Conservation (phyloP, 257 asterid species). For the Phtheirospermum japonicum region DNA sequence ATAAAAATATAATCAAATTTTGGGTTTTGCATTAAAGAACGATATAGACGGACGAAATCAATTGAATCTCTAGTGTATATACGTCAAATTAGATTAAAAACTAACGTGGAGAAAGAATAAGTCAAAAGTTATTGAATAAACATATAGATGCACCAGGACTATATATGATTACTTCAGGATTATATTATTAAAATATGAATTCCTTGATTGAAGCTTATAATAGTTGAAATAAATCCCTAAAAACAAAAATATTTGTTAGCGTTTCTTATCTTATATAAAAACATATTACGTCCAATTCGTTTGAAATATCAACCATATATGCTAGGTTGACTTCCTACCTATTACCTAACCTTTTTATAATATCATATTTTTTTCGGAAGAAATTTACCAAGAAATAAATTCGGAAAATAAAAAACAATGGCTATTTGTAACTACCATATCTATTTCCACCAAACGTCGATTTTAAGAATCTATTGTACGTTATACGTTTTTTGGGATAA, state of each 20-base stretch:
- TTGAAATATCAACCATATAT: not conserved
- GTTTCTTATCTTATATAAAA: no score
- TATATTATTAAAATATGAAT: not conserved
- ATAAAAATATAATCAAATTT: no score
- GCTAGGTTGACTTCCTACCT: conserved; percentile 17
- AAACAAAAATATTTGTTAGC: no score
- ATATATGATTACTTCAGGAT: not conserved
- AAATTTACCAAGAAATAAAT: conserved; percentile 14
- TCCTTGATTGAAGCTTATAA: conserved; percentile 7
- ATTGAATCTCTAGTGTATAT: no score
- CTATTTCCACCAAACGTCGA: conserved; percentile 29
- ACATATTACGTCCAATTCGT: not conserved
- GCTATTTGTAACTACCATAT: conserved; percentile 28
- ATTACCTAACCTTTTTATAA: not conserved
- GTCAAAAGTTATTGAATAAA: not conserved
- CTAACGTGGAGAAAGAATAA: not conserved
- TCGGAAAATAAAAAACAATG: not conserved
- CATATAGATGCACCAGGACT: not conserved
- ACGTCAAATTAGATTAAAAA: not conserved
- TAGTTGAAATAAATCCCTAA: no score
- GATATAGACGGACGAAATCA: no score
- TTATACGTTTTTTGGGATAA: not conserved
- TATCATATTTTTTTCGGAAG: conserved; percentile 13
- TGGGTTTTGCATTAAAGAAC: not conserved
- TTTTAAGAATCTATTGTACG: conserved; percentile 27